Evolutionary conservation across 768 basidiomycete species (phyloP).

Genomic region (Leccinum rimulosum): DNA sequence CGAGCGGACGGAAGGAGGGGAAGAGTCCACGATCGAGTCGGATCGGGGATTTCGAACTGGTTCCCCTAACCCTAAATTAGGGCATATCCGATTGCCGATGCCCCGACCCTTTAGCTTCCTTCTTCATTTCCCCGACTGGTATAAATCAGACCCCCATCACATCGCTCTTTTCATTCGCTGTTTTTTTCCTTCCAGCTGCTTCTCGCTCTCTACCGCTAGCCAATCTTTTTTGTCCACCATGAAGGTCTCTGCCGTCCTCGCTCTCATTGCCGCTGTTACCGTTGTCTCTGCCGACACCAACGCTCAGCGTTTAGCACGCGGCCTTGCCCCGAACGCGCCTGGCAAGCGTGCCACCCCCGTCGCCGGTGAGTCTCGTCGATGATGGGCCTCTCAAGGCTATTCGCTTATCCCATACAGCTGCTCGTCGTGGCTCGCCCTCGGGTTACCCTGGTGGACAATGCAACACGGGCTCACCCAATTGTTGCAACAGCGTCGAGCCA

Average conservation of each 20-base stretch:
- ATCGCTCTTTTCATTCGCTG: background rate
- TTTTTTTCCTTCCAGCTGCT: background rate
- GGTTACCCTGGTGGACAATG: slow-evolving; percentile 22
- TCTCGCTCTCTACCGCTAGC: background rate
- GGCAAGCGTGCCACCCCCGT: slow-evolving; percentile 31
- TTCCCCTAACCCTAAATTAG: background rate
- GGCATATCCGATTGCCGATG: slow-evolving; percentile 13
- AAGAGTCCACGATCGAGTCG: background rate
- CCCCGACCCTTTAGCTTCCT: slow-evolving; percentile 7
- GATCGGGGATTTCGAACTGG: slow-evolving; percentile 4
- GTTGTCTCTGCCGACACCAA: slow-evolving; percentile 48
- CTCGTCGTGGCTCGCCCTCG: slow-evolving; percentile 38
- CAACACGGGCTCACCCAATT: slow-evolving; percentile 14
- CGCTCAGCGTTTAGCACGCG: slow-evolving; percentile 51
- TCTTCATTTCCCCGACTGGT: slow-evolving; percentile 1
- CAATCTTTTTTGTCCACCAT: slow-evolving; percentile 13
- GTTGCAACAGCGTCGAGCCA: slow-evolving; percentile 12
- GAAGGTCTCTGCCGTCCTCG: slow-evolving; percentile 32
- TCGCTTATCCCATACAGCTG: slow-evolving; percentile 28
- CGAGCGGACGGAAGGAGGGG: background rate
- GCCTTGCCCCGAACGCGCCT: slow-evolving; percentile 50
- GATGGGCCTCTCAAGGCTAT: background rate
- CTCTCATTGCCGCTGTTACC: slow-evolving; percentile 38
- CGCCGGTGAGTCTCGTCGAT: slow-evolving; percentile 26
- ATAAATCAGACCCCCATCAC: slow-evolving; percentile 10